Conservation (phyloP, 2,329 filamentous ascomycete species). For the Penicillium nordicum region DNA sequence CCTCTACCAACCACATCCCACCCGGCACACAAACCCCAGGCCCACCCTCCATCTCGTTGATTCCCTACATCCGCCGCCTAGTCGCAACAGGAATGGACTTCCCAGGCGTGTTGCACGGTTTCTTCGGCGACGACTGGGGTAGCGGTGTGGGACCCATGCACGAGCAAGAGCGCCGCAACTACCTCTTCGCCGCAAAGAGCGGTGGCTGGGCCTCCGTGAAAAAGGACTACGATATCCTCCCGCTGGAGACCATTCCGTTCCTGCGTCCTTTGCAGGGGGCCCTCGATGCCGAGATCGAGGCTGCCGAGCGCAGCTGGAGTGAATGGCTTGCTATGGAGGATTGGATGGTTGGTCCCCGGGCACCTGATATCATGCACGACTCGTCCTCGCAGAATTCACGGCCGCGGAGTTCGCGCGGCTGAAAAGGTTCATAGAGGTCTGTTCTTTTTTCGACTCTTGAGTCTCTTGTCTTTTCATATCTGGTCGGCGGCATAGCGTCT, state of each 20-base stretch:
- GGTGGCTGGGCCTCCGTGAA: conserved; percentile 88
- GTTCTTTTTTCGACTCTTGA: neutral
- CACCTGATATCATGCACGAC: conserved; percentile 51
- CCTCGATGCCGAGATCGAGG: conserved; percentile 73
- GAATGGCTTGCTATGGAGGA: conserved; percentile 96
- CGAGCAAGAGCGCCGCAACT: conserved; percentile 88
- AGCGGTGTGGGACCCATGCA: conserved; percentile 76
- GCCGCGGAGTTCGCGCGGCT: conserved; percentile 32
- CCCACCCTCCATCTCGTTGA: conserved; percentile 59
- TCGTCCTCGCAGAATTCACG: conserved; percentile 37
- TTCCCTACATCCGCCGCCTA: conserved; percentile 86
- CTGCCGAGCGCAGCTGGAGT: conserved; percentile 82
- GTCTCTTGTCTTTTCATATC: conserved; percentile 1
- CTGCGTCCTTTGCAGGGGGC: conserved; percentile 76
- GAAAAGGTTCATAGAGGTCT: neutral
- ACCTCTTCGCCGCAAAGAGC: conserved; percentile 91
- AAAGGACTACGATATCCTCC: conserved; percentile 80
- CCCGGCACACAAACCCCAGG: conserved; percentile 36
- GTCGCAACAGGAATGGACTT: conserved; percentile 90
- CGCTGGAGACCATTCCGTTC: conserved; percentile 81
- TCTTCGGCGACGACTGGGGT: conserved; percentile 93
- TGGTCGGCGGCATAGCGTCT: conserved; percentile 13
- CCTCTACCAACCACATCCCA: conserved; percentile 42
- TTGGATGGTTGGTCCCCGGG: conserved; percentile 91
- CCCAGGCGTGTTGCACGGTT: conserved; percentile 81